Evolutionary conservation across 208 protist genomes (phyloP), one percentile per base, ranked within the genome.

Genomic region (Willaertia magna): DNA sequence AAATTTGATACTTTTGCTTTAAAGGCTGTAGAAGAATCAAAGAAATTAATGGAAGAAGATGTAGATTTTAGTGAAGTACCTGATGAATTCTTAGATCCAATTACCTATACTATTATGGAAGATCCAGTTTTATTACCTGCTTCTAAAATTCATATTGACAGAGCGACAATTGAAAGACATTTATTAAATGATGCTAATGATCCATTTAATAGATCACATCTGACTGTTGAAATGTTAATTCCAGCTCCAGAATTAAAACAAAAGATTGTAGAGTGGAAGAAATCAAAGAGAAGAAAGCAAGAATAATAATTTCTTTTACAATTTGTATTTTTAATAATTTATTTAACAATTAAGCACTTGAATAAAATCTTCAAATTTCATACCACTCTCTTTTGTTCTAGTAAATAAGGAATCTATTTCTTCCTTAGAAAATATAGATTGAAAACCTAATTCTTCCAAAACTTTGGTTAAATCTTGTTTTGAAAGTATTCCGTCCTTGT

Each of bases 31-130:
- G 46, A 78, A 1, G 61, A 34, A 16, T 18, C 47, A 46, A 3
- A 85, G 1, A 48, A 43, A 46, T 22, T 74, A 39, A 11, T 59
- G 4, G 46, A 61, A 1, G 14, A n/a, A 20, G 30, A 87, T 48
- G 74, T 42, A 6, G 85, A 74, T 44, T 74, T 85, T 4, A 42
- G 75, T 74, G 85, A 87, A 16, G 75, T 49, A n/a, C 85, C 85
- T 22, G 85, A 87, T 26, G 85, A 87, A 61, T 87, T 85, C 30
- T n/a, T 85, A 12, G 85, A 87, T 51, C 59, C 85, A n/a, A 46
- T 87, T 39, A 79, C 48, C 3, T 85, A 55, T 43, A 55, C n/a
- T 18, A 43, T 87, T 4, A 87, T 87, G 85, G 39, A 55, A 40
- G 85, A 87, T 87, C 85, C 85, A 42, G 85, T 87, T 51, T 6